These are phyloP conservation scores for Yarrowia osloensis DNA, from an alignment of 805 yeast species.

Conservation along the genomic window DNA sequence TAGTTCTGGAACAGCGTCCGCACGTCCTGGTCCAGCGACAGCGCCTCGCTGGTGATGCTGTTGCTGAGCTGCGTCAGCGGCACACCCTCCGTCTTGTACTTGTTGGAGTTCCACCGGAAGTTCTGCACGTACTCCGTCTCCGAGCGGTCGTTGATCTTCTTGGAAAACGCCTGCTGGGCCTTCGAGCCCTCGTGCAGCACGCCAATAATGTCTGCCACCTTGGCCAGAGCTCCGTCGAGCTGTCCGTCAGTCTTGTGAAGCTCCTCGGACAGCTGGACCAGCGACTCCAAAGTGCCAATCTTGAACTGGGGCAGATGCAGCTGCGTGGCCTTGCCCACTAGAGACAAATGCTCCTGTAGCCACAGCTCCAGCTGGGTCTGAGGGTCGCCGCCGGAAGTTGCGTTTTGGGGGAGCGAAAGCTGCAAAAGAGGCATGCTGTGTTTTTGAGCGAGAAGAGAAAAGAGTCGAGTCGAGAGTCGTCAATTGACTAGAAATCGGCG, in stretches of 20 bases:
- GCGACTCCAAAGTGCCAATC: conserved; percentile 90
- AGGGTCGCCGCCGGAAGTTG: conserved; percentile 45
- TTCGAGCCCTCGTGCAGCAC: conserved; percentile 50
- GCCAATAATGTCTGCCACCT: conserved; percentile 72
- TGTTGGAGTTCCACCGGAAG: conserved; percentile 86
- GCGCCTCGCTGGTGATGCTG: conserved; percentile 71
- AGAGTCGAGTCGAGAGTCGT: not conserved
- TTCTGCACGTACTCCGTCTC: conserved; percentile 65
- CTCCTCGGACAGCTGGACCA: conserved; percentile 90
- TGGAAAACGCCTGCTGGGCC: conserved; percentile 51
- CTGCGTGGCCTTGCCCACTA: conserved; percentile 48
- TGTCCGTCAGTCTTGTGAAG: conserved; percentile 79
- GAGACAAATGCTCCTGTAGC: conserved; percentile 39
- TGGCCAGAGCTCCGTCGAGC: conserved; percentile 64
- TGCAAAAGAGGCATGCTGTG: conserved; percentile 38
- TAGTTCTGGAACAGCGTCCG: conserved; percentile 72
- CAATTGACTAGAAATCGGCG: not conserved
- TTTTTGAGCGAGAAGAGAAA: not conserved
- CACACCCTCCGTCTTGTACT: conserved; percentile 75
- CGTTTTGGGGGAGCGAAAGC: conserved; percentile 56
- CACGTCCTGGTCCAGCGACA: conserved; percentile 82
- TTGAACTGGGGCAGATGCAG: conserved; percentile 80
- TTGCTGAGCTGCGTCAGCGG: conserved; percentile 75
- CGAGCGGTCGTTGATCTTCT: conserved; percentile 52
- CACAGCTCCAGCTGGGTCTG: conserved; percentile 44